Evolutionary conservation across 257 asterid genomes (phyloP).

Genomic region (Scutellaria minor): DNA sequence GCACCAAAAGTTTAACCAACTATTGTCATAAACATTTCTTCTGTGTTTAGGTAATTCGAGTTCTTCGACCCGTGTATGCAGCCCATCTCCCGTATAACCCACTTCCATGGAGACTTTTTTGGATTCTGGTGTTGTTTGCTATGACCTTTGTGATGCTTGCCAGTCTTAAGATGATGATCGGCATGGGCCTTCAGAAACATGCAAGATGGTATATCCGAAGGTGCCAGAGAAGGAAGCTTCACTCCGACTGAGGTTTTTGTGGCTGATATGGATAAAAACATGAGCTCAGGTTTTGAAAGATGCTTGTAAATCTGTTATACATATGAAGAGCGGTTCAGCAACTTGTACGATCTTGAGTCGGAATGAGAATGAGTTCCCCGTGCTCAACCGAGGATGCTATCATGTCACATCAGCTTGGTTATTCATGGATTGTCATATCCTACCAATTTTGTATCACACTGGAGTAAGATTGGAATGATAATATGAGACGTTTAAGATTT

Average conservation of each 20-base stretch:
- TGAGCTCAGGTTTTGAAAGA: conserved; percentile 13
- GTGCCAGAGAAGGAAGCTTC: conserved; percentile 79
- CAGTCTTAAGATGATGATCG: conserved; percentile 83
- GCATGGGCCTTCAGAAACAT: conserved; percentile 79
- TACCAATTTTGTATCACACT: conserved; percentile 36
- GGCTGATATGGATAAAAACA: neutral
- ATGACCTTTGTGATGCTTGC: conserved; percentile 90
- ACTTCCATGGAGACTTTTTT: conserved; percentile 75
- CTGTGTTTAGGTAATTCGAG: conserved; percentile 72
- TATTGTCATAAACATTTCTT: conserved; percentile 28
- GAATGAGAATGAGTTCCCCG: neutral
- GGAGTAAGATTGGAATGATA: conserved; percentile 10
- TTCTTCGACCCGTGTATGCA: conserved; percentile 79
- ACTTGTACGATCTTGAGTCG: neutral
- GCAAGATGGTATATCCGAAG: conserved; percentile 88
- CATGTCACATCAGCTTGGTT: neutral
- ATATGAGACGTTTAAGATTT: conserved; percentile 25
- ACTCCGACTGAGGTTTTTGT: conserved; percentile 57
- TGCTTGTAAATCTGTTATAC: neutral
- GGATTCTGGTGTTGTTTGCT: conserved; percentile 63
- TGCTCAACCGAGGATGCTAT: conserved; percentile 1
- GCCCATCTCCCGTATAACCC: conserved; percentile 87
- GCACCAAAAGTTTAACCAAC: too few relatives aligned
- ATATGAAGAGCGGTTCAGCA: neutral
- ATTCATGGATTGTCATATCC: conserved; percentile 31